Conservation (phyloP, 768 basidiomycete species). For the Lactarius akahatsu region DNA sequence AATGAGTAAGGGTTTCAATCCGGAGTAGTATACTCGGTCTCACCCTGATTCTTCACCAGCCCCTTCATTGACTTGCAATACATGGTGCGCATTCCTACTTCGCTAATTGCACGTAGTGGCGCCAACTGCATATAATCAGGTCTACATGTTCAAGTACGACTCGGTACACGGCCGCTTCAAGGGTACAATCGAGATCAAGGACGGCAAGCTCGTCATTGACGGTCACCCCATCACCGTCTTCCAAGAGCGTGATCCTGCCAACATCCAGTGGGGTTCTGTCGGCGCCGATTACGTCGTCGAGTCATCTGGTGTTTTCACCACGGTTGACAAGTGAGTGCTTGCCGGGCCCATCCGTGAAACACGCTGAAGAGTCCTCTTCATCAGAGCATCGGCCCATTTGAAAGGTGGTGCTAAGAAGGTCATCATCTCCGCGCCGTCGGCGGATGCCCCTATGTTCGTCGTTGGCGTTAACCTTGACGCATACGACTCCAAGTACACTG, state of each 20-base stretch:
- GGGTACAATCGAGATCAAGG: slow-evolving; percentile 76
- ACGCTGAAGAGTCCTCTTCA: background rate
- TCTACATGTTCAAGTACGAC: slow-evolving; percentile 99
- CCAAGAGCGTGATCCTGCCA: slow-evolving; percentile 82
- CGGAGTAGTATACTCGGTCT: background rate
- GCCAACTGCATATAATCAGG: slow-evolving; percentile 42
- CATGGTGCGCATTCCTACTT: slow-evolving; percentile 63
- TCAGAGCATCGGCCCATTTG: slow-evolving; percentile 84
- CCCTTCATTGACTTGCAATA: slow-evolving; percentile 97
- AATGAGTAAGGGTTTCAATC: slow-evolving; percentile 71
- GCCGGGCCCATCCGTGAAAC: no score
- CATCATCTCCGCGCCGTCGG: slow-evolving; percentile 98
- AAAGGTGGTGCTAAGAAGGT: slow-evolving; percentile 99
- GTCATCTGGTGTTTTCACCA: slow-evolving; percentile 99
- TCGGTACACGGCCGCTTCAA: slow-evolving; percentile 92
- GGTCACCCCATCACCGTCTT: slow-evolving; percentile 75
- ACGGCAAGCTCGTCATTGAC: slow-evolving; percentile 87
- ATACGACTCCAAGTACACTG: slow-evolving; percentile 86
- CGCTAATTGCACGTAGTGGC: background rate
- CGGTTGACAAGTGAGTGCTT: slow-evolving; percentile 69
- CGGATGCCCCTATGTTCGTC: slow-evolving; percentile 94
- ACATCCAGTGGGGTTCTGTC: slow-evolving; percentile 77
- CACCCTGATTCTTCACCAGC: slow-evolving; percentile 41
- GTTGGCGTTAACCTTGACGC: slow-evolving; percentile 92
- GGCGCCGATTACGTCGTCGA: slow-evolving; percentile 95